Percentiles rank a stretch among this genome's conserved stretches.
Evolutionary conservation across 306 rosid genomes (phyloP).

Genomic region (Trifolium repens): DNA sequence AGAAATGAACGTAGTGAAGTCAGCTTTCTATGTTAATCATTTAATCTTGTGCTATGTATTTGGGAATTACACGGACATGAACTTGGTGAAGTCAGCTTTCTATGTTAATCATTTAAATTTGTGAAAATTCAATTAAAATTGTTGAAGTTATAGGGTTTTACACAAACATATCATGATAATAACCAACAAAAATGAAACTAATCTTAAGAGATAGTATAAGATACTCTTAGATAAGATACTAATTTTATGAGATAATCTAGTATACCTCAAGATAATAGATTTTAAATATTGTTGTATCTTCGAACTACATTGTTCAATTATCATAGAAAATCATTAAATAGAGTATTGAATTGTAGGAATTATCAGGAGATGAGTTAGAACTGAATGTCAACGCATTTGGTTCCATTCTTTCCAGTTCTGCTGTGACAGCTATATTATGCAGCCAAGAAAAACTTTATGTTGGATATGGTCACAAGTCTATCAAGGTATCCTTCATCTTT

Average conservation of each 20-base stretch:
- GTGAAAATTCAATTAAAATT: constrained; percentile 16
- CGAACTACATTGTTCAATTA: neutral
- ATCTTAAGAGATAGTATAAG: neutral
- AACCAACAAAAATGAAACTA: neutral
- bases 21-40: constrained; percentile 3
- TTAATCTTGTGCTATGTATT: constrained; percentile 18
- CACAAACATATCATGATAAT: neutral
- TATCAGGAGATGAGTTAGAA: constrained; percentile 72
- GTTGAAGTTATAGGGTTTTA: constrained; percentile 9
- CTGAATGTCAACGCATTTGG: constrained; percentile 65
- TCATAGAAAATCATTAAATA: constrained; percentile 23
- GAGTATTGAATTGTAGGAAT: constrained; percentile 60
- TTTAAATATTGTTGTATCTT: neutral
- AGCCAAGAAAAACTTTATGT: constrained; percentile 79
- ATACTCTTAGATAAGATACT: neutral
- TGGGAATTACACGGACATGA: constrained; percentile 34
- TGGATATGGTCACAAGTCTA: constrained; percentile 69
- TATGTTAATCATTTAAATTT: constrained; percentile 14
- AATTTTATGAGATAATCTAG: neutral
- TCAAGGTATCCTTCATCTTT: constrained; percentile 60
- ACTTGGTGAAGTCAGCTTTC: constrained; percentile 11
- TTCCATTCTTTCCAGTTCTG: constrained; percentile 62
- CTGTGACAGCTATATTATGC: constrained; percentile 67
- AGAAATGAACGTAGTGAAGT: constrained; percentile 37
- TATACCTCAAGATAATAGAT: neutral